Evolutionary conservation across 352 stramenopile genomes (phyloP), one percentile per base, ranked within the genome.

Genomic region (Detonula confervacea): DNA sequence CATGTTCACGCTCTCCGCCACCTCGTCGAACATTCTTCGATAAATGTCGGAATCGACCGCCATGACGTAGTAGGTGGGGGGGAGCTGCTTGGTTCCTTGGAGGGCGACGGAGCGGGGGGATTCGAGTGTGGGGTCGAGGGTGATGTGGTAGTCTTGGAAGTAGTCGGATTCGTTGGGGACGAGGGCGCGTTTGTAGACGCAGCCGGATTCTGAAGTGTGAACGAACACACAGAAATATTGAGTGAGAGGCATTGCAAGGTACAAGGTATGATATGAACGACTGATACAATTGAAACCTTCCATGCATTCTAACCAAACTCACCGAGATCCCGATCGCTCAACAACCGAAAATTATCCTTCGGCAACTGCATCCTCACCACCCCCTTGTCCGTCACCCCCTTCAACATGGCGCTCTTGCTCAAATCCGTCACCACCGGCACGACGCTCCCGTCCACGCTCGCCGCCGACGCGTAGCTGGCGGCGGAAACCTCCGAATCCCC

Each of bases 401-500:
- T 87, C 62, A 90, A 91, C 51, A 92, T 70, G 24, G 66, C 64
- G 14, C 82, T 90, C 61, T 90, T 92, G 18, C 69, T 77, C 81
- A 89, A 84, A 67, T 92, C 82, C 1, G 73, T 71, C 29, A 71
- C 70, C 1, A 78, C 76, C 14, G 76, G 76, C 56, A 77, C 61
- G 62, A 89, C 25, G 33, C 47, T 83, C 56, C 42, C n/a, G 52
- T 67, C 70, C 35, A 14, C 62, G 70, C 27, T 54, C 18, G 24
- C 73, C 51, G 27, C 63, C 49, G 77, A 82, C 49, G 62, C 49
- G 9, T 51, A 57, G 25, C 54, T 60, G 33, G 27, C 16, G 30
- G 79, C 27, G 0, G 80, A 84, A 27, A 72, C 37, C 56, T 86
- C 80, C 14, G 83, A 90, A 35, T 74, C 46, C 33, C 27, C 73